phyloP scores from a whole-genome alignment of 169 alveolate genomes.

The Plasmodium gallinaceum region DNA sequence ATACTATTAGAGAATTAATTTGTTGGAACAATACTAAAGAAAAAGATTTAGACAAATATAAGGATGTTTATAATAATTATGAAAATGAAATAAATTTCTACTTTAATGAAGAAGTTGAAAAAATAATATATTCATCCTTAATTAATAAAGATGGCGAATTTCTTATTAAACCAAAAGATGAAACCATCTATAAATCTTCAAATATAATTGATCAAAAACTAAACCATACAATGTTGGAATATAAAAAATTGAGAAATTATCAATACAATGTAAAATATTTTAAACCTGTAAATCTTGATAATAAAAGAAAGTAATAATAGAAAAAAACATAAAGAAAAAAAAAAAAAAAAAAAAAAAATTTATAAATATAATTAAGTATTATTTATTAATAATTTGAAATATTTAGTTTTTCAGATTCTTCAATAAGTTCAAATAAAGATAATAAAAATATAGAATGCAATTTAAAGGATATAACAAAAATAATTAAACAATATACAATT shows the following conservation, averaged over 20 bases:
- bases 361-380: neutral
- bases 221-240: slow-evolving; percentile 10
- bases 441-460: neutral
- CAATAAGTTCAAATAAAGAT: slow-evolving; percentile 17
- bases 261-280: slow-evolving; percentile 26
- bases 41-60: slow-evolving; percentile 3
- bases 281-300: neutral
- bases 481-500: neutral
- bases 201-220: slow-evolving; percentile 19
- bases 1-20: slow-evolving; percentile 8
- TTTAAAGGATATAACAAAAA: slow-evolving; percentile 54
- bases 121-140: slow-evolving; percentile 42
- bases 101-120: slow-evolving; percentile 41
- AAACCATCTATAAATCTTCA: neutral
- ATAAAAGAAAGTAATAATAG: slow-evolving; percentile 5
- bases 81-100: slow-evolving; percentile 43
- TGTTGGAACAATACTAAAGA: neutral
- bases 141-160: neutral
- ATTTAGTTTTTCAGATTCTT: slow-evolving; percentile 35
- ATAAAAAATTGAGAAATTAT: slow-evolving; percentile 17
- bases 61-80: slow-evolving; percentile 50
- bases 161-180: neutral
- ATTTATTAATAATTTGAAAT: neutral
- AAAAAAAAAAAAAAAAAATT: neutral
- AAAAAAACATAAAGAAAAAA: neutral